phyloP scores from a whole-genome alignment of 208 protist genomes.

The Plasmodiophora brassicae region DNA sequence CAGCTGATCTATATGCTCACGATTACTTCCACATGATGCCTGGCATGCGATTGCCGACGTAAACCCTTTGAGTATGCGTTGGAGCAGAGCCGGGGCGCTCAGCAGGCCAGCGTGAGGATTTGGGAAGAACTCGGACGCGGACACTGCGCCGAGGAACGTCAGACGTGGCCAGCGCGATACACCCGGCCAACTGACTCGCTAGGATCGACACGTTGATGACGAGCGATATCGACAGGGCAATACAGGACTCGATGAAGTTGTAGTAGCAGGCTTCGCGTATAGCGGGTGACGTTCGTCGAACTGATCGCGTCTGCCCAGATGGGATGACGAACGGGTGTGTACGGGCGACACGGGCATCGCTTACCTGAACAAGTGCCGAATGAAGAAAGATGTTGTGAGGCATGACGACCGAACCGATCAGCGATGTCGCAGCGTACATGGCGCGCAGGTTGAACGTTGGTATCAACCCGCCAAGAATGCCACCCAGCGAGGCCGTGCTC shows the following conservation, averaged over 20 bases:
- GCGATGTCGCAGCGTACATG: constrained; percentile 15
- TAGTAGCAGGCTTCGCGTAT: constrained; percentile 7
- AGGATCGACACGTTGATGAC: constrained; percentile 8
- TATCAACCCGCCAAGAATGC: neutral
- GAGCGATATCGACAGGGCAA: neutral
- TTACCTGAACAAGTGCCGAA: constrained; percentile 13
- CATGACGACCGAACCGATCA: constrained; percentile 11
- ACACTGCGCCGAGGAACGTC: constrained; percentile 20
- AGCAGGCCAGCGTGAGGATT: constrained; percentile 1
- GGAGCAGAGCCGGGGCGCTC: neutral
- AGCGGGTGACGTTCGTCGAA: neutral
- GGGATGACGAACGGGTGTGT: no score
- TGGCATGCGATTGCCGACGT: no score
- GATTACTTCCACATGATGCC: no score
- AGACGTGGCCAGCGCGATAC: neutral
- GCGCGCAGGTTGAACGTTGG: neutral
- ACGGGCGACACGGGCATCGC: no score
- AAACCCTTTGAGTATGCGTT: neutral
- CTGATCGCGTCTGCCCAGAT: no score
- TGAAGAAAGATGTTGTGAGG: constrained; percentile 23
- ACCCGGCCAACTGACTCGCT: neutral
- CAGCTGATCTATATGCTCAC: neutral
- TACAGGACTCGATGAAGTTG: constrained; percentile 13
- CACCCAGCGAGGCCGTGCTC: neutral
- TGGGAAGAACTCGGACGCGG: neutral